Evolutionary conservation across 176 grass and related monocot genomes (phyloP), one percentile per base, ranked within the genome.

Genomic region (Miscanthus lutarioriparius): DNA sequence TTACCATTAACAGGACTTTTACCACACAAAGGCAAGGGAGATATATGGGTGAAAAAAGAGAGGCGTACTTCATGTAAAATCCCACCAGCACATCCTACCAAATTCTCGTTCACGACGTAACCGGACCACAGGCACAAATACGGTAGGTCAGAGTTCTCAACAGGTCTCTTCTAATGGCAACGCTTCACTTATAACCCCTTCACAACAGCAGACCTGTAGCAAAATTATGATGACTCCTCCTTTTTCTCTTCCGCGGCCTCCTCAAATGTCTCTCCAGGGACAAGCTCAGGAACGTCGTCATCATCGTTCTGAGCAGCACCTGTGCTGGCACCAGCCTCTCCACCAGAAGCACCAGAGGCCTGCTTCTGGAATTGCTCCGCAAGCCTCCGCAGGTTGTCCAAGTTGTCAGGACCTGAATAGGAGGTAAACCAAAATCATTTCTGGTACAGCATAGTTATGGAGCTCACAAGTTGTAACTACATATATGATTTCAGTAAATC

Each of bases 321-420:
- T 3, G 77, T 27, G 44, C 53, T 75, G 32, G 86, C 72, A 88
- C 71, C 80, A 85, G 67, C 88, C 85, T 91, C 87, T 36, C 49
- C 64, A 69, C 79, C 69, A 58, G 88, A 67, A 78, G 89, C 85
- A 67, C 89, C 85, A 72, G 87, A 74, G 67, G 68, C 89, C 78
- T 96, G 93, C 93, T 91, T 95, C 84, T 98, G 93, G 81, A 96
- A 94, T 77, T 98, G 93, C 83, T 95, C 96, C 0, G 96, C 96
- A 67, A 98, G 85, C 87, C 88, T 90, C 89, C 87, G 70, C 59
- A 98, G 84, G 88, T 98, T 98, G 68, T 98, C 93, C 75, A 98
- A 87, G 84, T 96, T 98, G 83, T 98, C 96, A 62, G 96, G 93
- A n/a, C 96, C 96, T 98, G 74, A 66, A 83, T 16, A 70, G 25